Evolutionary conservation across 2,329 filamentous ascomycete genomes (phyloP).

Genomic region (Sclerotinia borealis): DNA sequence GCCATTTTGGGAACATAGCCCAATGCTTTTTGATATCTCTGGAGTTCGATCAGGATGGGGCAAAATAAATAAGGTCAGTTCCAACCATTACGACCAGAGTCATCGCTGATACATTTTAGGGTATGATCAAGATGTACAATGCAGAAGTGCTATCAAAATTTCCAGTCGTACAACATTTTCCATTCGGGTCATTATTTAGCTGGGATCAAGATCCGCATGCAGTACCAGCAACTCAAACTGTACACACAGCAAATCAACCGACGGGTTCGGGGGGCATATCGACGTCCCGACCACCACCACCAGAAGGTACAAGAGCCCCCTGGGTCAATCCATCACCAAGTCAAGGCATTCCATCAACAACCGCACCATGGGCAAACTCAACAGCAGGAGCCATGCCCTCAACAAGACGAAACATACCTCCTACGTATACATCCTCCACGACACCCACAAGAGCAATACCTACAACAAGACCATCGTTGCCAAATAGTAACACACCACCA

Average conservation of each 20-base stretch:
- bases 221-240: conserved; percentile 40
- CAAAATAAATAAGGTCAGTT: conserved; percentile 79
- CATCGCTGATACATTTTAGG: conserved; percentile 38
- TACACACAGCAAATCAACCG: conserved; percentile 55
- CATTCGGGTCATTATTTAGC: conserved; percentile 72
- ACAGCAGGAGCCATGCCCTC: background rate
- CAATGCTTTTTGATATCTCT: conserved; percentile 89
- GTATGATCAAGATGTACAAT: conserved; percentile 99
- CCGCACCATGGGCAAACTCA: conserved; percentile 27
- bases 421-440: background rate
- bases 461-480: conserved; percentile 25
- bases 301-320: conserved; percentile 27
- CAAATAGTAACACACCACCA: conserved; percentile 4
- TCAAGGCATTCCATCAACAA: conserved; percentile 18
- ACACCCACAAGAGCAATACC: conserved; percentile 23
- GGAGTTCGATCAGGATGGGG: conserved; percentile 92
- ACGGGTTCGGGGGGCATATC: conserved; percentile 16
- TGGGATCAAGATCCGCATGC: conserved; percentile 67
- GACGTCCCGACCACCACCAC: conserved; percentile 18
- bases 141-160: conserved; percentile 95
- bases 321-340: conserved; percentile 21
- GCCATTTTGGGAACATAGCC: conserved; percentile 95
- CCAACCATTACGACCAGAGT: background rate
- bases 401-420: background rate
- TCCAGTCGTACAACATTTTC: conserved; percentile 96